Evolutionary conservation across 257 asterid species (phyloP).

Genomic region (Primulina tabacum): DNA sequence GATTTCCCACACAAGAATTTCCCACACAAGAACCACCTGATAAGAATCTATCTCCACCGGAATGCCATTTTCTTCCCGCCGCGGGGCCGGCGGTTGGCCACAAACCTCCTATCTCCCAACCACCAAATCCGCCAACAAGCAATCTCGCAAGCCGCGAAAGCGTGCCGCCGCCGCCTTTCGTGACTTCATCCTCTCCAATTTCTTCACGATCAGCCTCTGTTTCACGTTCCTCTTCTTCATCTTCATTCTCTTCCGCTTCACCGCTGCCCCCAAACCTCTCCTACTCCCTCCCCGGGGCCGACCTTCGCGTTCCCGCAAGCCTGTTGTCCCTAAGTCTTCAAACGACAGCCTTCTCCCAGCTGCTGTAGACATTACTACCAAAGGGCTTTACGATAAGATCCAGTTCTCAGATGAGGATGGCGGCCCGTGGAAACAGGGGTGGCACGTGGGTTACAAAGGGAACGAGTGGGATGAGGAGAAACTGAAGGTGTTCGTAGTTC

Average conservation of each 20-base stretch:
- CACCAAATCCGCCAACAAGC: constrained; percentile 48
- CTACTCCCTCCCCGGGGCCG: constrained; percentile 40
- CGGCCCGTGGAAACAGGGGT: constrained; percentile 97
- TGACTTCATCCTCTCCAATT: constrained; percentile 67
- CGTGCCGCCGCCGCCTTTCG: constrained; percentile 56
- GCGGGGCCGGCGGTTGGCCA: constrained; percentile 74
- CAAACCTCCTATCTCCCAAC: constrained; percentile 60
- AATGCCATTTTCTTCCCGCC: constrained; percentile 89
- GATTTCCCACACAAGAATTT: too few species aligned
- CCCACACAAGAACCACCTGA: too few species aligned
- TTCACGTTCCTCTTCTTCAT: constrained; percentile 56
- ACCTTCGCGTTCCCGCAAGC: constrained; percentile 46
- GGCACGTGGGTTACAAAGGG: constrained; percentile 83
- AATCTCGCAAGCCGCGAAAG: constrained; percentile 61
- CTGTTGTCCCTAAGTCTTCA: constrained; percentile 46
- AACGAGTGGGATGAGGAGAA: constrained; percentile 93
- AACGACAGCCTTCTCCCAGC: constrained; percentile 55
- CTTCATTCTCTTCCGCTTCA: constrained; percentile 57
- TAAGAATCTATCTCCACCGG: constrained; percentile 19
- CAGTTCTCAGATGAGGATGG: constrained; percentile 90
- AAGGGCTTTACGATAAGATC: constrained; percentile 83
- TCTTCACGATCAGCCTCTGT: constrained; percentile 69
- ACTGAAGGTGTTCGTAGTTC: constrained; percentile 86
- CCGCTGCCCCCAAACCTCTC: constrained; percentile 56
- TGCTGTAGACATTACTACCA: constrained; percentile 85